Evolutionary conservation across 2,329 filamentous ascomycete genomes (phyloP).

Genomic region (Ilyonectria destructans): DNA sequence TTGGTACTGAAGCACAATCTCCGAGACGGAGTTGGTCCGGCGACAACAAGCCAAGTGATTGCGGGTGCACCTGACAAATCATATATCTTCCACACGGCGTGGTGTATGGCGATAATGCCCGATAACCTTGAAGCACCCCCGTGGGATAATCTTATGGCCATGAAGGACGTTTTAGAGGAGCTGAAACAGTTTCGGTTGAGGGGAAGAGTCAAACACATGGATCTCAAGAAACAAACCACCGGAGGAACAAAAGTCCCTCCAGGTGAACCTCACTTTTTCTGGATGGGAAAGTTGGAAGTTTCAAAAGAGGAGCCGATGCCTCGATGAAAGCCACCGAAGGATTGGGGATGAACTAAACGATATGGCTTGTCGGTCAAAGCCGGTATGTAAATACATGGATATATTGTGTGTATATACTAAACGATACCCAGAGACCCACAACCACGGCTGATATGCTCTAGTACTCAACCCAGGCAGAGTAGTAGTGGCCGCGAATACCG

Average conservation of each 20-base stretch:
- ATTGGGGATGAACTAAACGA: slow-evolving; percentile 24
- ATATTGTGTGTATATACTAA: slow-evolving; percentile 13
- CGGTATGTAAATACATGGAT: slow-evolving; percentile 12
- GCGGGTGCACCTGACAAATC: slow-evolving; percentile 65
- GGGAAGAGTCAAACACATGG: slow-evolving; percentile 51
- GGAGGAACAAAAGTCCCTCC: slow-evolving; percentile 27
- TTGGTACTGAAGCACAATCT: slow-evolving; percentile 58
- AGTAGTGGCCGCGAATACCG: slow-evolving; percentile 42
- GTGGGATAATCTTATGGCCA: slow-evolving; percentile 52
- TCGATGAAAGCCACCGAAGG: slow-evolving; percentile 33
- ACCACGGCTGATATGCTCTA: background rate
- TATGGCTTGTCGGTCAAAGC: background rate
- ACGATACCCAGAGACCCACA: background rate
- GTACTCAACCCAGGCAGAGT: slow-evolving; percentile 19
- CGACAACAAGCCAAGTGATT: slow-evolving; percentile 64
- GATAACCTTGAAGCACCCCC: slow-evolving; percentile 49
- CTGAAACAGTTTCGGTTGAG: slow-evolving; percentile 59
- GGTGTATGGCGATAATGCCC: slow-evolving; percentile 66
- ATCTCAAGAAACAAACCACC: slow-evolving; percentile 29
- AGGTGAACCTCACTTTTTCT: slow-evolving; percentile 54
- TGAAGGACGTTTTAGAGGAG: slow-evolving; percentile 62
- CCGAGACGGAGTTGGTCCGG: slow-evolving; percentile 60
- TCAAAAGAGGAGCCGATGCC: slow-evolving; percentile 36
- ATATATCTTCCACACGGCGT: slow-evolving; percentile 67
- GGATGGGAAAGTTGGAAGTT: slow-evolving; percentile 57